Base-by-base conservation (phyloP, 352 stramenopile genomes). In the Phytopythium cucurbitacearum region DNA sequence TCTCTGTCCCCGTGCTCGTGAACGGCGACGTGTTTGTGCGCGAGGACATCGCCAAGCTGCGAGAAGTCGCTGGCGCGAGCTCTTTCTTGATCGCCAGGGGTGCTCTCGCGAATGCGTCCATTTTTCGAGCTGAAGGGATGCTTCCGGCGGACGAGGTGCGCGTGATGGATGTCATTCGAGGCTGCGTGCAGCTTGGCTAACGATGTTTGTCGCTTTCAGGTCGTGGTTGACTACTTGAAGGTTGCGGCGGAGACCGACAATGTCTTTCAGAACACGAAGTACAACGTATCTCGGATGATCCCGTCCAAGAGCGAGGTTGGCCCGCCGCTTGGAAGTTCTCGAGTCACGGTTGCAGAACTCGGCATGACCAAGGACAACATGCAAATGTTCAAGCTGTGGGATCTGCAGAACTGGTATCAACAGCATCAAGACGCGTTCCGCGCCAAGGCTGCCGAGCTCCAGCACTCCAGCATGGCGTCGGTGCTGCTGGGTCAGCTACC, bases 181-280 rank as follows among this genome's bases (percentile, higher is more conserved):
- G 9, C 16, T 36, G 5, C 13, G 28, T 43, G 41, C 41, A 21
- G n/a, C 13, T 16, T 47, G 12, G 40, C 12, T 48, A 1, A 40
- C 28, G 7, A 39, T 42, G 10, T 5, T 32, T 4, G 11, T 32
- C 48, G 7, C 36, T 40, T 6, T 47, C n/a, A 13, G 76, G 10
- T 28, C 21, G 76, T 89, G 13, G 50, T 71, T 1, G 76, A 85
- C 40, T 94, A 92, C 60, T 62, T 94, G n/a, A 73, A 78, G 47
- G 67, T 74, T 39, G 71, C 80, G 0, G 85, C 81, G 6, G 82
- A 93, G 69, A 85, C 70, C 3, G 87, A 96, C 71, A 95, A 95
- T 41, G 76, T 92, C 47, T 94, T 82, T 48, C 83, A 94, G 51
- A 97, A 96, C 69, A 90, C 85, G 57, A 97, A 97, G 76, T 97